A percentile compares a stretch with the other conserved stretches of the same genome.
Evolutionary conservation across 148 eudicot genomes (phyloP).

Genomic region (Nyssa sinensis): DNA sequence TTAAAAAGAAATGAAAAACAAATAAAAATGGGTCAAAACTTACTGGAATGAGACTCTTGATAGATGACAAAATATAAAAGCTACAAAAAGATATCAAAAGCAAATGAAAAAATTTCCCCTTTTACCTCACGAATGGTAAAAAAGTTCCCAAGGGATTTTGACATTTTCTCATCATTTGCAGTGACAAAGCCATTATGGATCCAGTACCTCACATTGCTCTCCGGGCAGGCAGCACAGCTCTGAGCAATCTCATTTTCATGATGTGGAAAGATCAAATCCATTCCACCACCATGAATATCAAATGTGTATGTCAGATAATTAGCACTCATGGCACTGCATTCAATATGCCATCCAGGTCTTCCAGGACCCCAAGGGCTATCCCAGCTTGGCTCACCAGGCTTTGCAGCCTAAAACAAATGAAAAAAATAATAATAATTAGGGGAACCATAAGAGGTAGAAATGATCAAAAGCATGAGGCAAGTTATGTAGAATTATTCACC

Average conservation of each 20-base stretch:
- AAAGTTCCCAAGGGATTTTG: conserved; percentile 81
- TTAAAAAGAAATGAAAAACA: background rate
- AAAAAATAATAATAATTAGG: background rate
- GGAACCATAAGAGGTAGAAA: background rate
- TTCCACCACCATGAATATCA: conserved; percentile 96
- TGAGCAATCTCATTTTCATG: conserved; percentile 97
- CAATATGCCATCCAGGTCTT: conserved; percentile 99
- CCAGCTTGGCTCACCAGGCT: conserved; percentile 86
- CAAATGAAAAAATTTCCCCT: background rate
- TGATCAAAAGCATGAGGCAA: background rate
- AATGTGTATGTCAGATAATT: conserved; percentile 59
- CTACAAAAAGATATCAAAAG: background rate
- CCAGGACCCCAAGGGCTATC: conserved; percentile 97
- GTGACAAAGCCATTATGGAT: conserved; percentile 93
- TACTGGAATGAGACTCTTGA: too few species aligned
- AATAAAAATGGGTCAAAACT: background rate
- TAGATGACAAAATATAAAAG: too few species aligned
- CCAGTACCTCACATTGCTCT: conserved; percentile 73
- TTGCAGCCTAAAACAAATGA: conserved; percentile 59
- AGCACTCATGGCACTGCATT: conserved; percentile 98
- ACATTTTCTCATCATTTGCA: conserved; percentile 79
- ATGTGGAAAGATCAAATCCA: conserved; percentile 92
- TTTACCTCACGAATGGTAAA: conserved; percentile 86
- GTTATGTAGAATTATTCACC: conserved; percentile 30
- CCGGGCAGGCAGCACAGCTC: conserved; percentile 86